These are phyloP conservation scores for Ustilago xerochloae DNA, from an alignment of 1,284 basidiomycete genomes.

Conservation along the genomic window DNA sequence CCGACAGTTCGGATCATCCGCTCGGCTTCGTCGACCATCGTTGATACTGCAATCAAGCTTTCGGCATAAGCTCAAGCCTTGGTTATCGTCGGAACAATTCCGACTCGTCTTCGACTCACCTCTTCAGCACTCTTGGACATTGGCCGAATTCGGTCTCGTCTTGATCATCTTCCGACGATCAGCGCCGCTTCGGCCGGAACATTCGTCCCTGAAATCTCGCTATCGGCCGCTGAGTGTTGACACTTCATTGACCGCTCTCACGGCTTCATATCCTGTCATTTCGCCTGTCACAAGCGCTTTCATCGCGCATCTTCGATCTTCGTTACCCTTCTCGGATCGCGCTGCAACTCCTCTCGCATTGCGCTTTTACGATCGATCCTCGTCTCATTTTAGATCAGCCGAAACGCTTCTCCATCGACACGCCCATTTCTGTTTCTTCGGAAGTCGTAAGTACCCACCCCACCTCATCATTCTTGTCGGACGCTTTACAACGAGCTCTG, in stretches of 20 bases:
- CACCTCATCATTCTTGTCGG: conserved; percentile 6
- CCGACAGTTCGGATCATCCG: background rate
- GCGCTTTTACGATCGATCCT: conserved; percentile 26
- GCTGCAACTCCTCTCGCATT: background rate
- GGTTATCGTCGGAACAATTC: background rate
- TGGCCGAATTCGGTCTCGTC: background rate
- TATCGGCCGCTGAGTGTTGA: background rate
- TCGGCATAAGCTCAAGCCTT: background rate
- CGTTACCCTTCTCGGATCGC: background rate
- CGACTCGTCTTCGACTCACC: too few relatives aligned
- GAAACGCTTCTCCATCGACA: background rate
- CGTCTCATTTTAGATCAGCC: background rate
- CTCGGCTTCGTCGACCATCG: background rate
- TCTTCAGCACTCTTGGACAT: background rate
- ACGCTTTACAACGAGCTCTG: too few relatives aligned
- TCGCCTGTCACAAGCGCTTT: background rate
- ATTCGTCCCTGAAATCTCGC: background rate
- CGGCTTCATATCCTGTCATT: background rate
- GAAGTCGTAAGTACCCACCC: conserved; percentile 31
- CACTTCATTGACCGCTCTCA: background rate
- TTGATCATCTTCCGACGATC: background rate
- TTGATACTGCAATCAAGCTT: too few relatives aligned
- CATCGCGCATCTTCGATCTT: background rate
- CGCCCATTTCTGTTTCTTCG: conserved; percentile 6
- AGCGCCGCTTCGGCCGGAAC: background rate